A percentile compares a stretch with the other conserved stretches of the same genome.
phyloP scores from a whole-genome alignment of 768 basidiomycete species.

The Pisolithus tinctorius region DNA sequence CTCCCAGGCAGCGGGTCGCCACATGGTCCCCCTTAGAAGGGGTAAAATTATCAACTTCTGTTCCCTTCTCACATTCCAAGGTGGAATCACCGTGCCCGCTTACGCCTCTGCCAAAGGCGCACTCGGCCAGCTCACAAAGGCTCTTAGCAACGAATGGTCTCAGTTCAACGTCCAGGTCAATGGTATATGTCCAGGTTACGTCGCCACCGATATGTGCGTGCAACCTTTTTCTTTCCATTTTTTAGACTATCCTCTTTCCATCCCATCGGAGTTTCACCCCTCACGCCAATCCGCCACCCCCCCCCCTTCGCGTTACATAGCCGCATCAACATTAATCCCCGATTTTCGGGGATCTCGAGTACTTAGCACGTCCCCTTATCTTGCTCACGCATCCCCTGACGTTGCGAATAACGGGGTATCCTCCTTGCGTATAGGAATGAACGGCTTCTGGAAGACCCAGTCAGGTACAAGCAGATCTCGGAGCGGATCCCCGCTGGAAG shows the following conservation, averaged over 20 bases:
- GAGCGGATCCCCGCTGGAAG: constrained; percentile 64
- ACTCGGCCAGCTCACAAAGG: constrained; percentile 78
- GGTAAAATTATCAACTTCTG: constrained; percentile 70
- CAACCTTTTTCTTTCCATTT: constrained; percentile 14
- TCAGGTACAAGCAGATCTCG: constrained; percentile 57
- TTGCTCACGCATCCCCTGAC: neutral
- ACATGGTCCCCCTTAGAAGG: constrained; percentile 74
- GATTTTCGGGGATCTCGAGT: neutral
- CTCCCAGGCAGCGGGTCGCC: constrained; percentile 77
- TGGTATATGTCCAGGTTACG: constrained; percentile 82
- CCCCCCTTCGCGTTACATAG: neutral
- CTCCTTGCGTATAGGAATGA: constrained; percentile 45
- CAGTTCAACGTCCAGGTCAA: constrained; percentile 84
- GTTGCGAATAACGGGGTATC: constrained; percentile 7
- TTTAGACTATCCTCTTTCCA: neutral
- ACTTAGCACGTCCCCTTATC: neutral
- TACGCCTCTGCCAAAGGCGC: constrained; percentile 92
- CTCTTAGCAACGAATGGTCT: constrained; percentile 92
- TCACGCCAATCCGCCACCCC: constrained; percentile 5
- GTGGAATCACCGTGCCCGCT: constrained; percentile 73
- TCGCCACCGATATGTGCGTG: constrained; percentile 78
- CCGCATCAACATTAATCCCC: neutral
- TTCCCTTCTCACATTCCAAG: constrained; percentile 45
- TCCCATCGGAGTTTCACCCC: neutral
- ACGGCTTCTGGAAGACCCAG: constrained; percentile 54